Conservation (phyloP, 73 alveolate species). For the Blepharisma japonicum region DNA sequence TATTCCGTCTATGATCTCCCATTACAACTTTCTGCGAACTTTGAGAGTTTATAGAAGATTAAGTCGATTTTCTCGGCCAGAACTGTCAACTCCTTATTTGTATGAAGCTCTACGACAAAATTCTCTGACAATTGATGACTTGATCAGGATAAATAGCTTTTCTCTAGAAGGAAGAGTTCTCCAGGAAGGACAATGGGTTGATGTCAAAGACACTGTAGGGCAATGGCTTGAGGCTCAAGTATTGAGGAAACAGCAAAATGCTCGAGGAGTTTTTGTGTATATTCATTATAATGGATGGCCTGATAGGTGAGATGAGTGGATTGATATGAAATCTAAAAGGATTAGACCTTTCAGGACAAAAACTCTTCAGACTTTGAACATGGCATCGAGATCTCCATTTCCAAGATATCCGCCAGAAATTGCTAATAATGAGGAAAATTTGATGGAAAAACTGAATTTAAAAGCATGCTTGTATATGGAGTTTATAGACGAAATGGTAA, state of each 20-base stretch:
- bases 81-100: slow-evolving; percentile 29
- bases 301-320: slow-evolving; percentile 93
- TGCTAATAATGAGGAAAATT: too few relatives aligned
- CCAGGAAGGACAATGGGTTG: slow-evolving; percentile 90
- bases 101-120: slow-evolving; percentile 56
- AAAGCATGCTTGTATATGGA: neutral
- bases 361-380: slow-evolving; percentile 73
- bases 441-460: too few relatives aligned
- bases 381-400: slow-evolving; percentile 65
- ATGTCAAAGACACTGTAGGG: slow-evolving; percentile 89
- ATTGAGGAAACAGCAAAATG: slow-evolving; percentile 54
- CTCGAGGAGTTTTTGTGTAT: slow-evolving; percentile 55
- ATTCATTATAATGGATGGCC: slow-evolving; percentile 96
- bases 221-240: slow-evolving; percentile 94
- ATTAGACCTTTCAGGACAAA: slow-evolving; percentile 73
- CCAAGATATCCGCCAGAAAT: slow-evolving; percentile 56
- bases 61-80: too few relatives aligned
- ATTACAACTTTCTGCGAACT: too few relatives aligned
- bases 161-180: slow-evolving; percentile 50
- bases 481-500: neutral
- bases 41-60: too few relatives aligned
- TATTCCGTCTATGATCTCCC: too few relatives aligned
- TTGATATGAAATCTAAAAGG: slow-evolving; percentile 67
- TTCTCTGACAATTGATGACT: slow-evolving; percentile 32
- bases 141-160: slow-evolving; percentile 45